Percentiles rank a stretch among this genome's conserved stretches.
Evolutionary conservation across 805 yeast species (phyloP).

Genomic region (Diddensiella caesifluorescens): DNA sequence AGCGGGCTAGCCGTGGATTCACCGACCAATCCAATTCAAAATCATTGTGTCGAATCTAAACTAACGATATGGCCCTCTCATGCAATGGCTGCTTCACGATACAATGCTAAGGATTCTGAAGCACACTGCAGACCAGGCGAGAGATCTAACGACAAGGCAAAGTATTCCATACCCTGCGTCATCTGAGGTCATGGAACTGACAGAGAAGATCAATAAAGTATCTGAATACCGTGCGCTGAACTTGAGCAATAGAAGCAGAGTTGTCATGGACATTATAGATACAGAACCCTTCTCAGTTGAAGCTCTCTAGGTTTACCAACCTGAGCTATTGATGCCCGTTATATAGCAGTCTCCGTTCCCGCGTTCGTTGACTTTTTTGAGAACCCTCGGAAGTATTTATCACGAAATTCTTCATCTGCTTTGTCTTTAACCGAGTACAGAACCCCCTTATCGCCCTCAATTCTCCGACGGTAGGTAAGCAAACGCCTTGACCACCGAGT

Average conservation of each 20-base stretch:
- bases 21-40: no score
- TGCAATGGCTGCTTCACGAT: no score
- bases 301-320: no score
- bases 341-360: constrained; percentile 7
- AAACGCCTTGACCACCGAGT: constrained; percentile 90
- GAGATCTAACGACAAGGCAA: no score
- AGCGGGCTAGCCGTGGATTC: no score
- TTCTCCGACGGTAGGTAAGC: constrained; percentile 67
- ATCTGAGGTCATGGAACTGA: no score
- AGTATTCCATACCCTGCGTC: no score
- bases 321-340: neutral
- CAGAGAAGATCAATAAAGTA: neutral
- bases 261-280: neutral
- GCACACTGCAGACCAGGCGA: no score
- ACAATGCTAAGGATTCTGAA: no score
- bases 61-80: no score
- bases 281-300: neutral
- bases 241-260: constrained; percentile 24
- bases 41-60: no score
- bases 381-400: constrained; percentile 69
- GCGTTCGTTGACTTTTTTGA: constrained; percentile 15
- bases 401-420: constrained; percentile 59
- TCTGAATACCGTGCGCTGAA: constrained; percentile 32
- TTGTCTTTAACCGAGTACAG: constrained; percentile 43
- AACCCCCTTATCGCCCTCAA: constrained; percentile 36